Conservation (phyloP, 1,284 basidiomycete genomes). For the Fomitiporia mediterranea region DNA sequence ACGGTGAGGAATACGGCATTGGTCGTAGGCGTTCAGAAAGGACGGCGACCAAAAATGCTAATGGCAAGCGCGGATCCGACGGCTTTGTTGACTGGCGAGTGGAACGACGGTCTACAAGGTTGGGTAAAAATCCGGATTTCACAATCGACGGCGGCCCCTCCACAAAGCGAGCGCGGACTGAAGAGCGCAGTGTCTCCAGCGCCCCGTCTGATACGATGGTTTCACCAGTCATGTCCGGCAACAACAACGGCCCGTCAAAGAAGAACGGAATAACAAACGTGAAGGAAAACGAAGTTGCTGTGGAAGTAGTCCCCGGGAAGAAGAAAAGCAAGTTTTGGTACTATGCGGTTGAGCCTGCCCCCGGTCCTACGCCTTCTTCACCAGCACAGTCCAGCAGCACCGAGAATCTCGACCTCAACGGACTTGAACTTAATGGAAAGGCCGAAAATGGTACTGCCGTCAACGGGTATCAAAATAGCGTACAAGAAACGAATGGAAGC, state of each 20-base stretch:
- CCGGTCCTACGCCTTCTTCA: constrained; percentile 28
- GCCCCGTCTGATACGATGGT: constrained; percentile 38
- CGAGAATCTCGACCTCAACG: constrained; percentile 5
- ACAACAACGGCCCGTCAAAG: constrained; percentile 29
- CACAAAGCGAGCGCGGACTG: constrained; percentile 65
- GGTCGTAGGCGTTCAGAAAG: constrained; percentile 62
- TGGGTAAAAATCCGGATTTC: constrained; percentile 50
- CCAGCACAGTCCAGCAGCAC: constrained; percentile 23
- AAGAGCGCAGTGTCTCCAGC: constrained; percentile 57
- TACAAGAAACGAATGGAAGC: not conserved
- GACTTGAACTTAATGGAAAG: not conserved
- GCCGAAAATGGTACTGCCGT: not conserved
- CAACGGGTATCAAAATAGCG: constrained; percentile 1
- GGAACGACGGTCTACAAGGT: constrained; percentile 65
- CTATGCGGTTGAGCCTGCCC: constrained; percentile 69
- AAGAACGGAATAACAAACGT: constrained; percentile 51
- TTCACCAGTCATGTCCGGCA: constrained; percentile 27
- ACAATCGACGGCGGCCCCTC: constrained; percentile 48
- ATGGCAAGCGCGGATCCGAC: constrained; percentile 50
- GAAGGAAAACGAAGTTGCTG: constrained; percentile 61
- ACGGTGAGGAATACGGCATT: constrained; percentile 39
- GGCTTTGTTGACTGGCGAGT: constrained; percentile 58
- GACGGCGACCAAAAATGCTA: constrained; percentile 43
- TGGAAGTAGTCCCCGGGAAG: constrained; percentile 68
- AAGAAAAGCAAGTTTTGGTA: constrained; percentile 80